A percentile compares a stretch with the other conserved stretches of the same genome.
Conservation (phyloP, 148 eudicot species). For the Rhododendron williamsianum region DNA sequence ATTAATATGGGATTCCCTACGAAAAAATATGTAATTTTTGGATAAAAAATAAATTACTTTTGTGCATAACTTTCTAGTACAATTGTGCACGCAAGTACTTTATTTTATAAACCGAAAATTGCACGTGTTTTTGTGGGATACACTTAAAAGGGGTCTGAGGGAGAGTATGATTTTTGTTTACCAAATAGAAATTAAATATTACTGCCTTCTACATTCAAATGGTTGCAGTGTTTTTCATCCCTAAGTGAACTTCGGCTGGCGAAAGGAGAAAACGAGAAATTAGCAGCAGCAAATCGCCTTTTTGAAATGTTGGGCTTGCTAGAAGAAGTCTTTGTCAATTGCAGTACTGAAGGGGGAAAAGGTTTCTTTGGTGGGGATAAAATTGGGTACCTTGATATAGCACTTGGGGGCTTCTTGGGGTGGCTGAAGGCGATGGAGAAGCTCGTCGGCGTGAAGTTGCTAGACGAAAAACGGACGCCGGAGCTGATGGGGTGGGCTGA, state of each 20-base stretch:
- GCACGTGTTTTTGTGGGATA: too few relatives aligned
- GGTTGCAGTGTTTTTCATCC: neutral
- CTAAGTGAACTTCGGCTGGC: neutral
- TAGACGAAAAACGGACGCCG: constrained; percentile 6
- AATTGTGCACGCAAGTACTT: too few relatives aligned
- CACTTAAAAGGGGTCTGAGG: too few relatives aligned
- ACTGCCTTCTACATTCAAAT: neutral
- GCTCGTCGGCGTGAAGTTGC: neutral
- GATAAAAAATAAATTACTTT: too few relatives aligned
- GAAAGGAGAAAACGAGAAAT: neutral
- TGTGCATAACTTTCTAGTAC: too few relatives aligned
- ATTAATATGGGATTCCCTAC: too few relatives aligned
- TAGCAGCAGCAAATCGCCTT: neutral
- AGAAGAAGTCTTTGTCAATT: constrained; percentile 14
- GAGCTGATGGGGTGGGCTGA: constrained; percentile 1
- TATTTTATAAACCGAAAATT: too few relatives aligned
- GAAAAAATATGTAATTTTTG: too few relatives aligned
- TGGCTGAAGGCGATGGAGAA: constrained; percentile 5
- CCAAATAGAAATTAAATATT: neutral
- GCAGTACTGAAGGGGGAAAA: constrained; percentile 9
- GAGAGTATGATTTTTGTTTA: too few relatives aligned
- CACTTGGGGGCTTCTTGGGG: neutral
- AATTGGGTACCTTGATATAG: neutral
- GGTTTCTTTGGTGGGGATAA: neutral
- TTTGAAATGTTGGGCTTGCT: constrained; percentile 7